These are phyloP conservation scores for Vaccinium darrowii DNA, from an alignment of 148 eudicot genomes.

Conservation along the genomic window DNA sequence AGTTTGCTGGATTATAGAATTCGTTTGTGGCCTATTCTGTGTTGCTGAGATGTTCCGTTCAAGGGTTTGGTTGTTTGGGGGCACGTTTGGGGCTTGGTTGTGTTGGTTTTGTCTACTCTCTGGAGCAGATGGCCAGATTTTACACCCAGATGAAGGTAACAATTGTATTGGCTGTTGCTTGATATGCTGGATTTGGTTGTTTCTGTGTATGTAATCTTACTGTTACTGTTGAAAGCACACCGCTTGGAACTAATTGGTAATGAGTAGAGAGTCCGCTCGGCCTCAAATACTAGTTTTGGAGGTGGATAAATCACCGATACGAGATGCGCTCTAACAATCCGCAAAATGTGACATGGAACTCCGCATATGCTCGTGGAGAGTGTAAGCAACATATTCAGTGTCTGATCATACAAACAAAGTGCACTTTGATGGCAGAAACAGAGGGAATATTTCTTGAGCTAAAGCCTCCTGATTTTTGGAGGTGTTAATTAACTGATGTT, in stretches of 20 bases:
- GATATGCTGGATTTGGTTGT: not conserved
- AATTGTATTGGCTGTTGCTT: not conserved
- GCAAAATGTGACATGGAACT: not conserved
- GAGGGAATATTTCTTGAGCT: not conserved
- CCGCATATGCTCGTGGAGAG: not conserved
- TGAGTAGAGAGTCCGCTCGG: not conserved
- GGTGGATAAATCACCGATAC: not conserved
- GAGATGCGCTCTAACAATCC: not conserved
- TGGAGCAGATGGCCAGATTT: conserved; percentile 23
- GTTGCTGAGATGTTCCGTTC: conserved; percentile 16
- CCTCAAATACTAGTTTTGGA: not conserved
- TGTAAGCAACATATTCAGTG: not conserved
- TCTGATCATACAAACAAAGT: not conserved
- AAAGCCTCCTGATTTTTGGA: not conserved
- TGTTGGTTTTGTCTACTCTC: conserved; percentile 13
- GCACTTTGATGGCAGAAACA: not conserved
- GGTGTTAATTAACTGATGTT: not conserved
- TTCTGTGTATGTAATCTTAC: not conserved
- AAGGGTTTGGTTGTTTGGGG: conserved; percentile 14
- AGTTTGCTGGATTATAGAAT: not conserved
- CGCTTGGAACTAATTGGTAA: not conserved
- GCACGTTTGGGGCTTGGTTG: conserved; percentile 10
- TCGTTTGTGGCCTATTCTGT: not conserved
- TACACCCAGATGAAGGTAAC: conserved; percentile 26
- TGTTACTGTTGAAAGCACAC: not conserved